Evolutionary conservation across 306 rosid genomes (phyloP).

Genomic region (Carpinus viminea): DNA sequence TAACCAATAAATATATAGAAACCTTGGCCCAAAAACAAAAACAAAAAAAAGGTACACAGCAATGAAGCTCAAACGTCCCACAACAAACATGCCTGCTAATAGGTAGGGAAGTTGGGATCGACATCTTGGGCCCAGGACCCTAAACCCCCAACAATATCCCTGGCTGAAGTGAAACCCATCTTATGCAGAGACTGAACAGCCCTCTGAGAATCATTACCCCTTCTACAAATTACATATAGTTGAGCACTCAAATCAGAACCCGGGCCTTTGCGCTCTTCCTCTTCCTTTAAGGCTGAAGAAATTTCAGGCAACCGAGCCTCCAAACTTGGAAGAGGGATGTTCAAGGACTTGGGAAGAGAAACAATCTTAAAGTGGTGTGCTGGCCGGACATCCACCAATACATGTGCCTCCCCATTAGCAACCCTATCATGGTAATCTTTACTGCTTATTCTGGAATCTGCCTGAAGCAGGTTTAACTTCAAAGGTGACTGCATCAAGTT

Average conservation of each 20-base stretch:
- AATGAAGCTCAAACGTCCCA: background rate
- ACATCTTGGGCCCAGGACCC: conserved; percentile 84
- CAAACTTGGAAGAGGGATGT: conserved; percentile 69
- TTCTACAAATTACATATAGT: conserved; percentile 78
- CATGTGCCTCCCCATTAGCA: conserved; percentile 53
- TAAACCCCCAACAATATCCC: conserved; percentile 79
- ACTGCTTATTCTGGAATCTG: conserved; percentile 73
- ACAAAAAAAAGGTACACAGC: too few species aligned
- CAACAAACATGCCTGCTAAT: conserved; percentile 16
- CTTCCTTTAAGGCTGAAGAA: conserved; percentile 35
- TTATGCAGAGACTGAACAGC: conserved; percentile 81
- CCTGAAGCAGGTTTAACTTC: conserved; percentile 64
- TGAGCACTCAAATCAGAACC: conserved; percentile 25
- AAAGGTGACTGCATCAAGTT: conserved; percentile 61
- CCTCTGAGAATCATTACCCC: conserved; percentile 97
- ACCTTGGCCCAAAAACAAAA: background rate
- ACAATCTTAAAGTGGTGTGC: conserved; percentile 86
- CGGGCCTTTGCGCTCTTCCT: conserved; percentile 8
- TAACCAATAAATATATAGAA: background rate
- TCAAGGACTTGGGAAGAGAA: conserved; percentile 78
- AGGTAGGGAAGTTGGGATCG: conserved; percentile 68
- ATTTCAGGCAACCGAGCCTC: conserved; percentile 67
- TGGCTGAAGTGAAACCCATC: conserved; percentile 71
- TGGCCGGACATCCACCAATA: conserved; percentile 83
- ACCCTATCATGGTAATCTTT: conserved; percentile 61